Evolutionary conservation across 2,329 filamentous ascomycete genomes (phyloP).

Genomic region (Eutypella sp.): DNA sequence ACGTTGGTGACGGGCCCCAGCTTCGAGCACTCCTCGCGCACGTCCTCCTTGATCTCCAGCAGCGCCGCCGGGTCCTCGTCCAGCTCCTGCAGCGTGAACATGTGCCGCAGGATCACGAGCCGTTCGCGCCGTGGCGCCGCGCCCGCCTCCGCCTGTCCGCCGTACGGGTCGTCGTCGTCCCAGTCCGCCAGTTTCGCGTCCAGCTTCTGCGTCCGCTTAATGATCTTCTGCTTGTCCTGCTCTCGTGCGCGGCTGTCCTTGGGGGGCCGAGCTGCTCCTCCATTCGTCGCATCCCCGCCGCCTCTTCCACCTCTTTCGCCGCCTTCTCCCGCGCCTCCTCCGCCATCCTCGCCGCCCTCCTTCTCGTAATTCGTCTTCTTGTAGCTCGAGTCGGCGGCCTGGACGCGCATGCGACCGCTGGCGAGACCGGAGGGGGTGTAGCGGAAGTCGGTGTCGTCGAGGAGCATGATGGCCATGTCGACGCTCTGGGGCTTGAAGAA

Average conservation of each 20-base stretch:
- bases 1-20: conserved; percentile 87
- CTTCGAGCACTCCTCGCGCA: conserved; percentile 83
- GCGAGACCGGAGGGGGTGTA: conserved; percentile 47
- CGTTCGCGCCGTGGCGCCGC: conserved; percentile 59
- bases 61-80: conserved; percentile 78
- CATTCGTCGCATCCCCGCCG: conserved; percentile 5
- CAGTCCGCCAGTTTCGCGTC: conserved; percentile 91
- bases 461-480: conserved; percentile 71
- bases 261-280: conserved; percentile 7
- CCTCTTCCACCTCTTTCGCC: conserved; percentile 9
- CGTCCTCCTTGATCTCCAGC: conserved; percentile 90
- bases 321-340: conserved; percentile 12
- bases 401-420: conserved; percentile 69
- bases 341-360: conserved; percentile 15
- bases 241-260: conserved; percentile 38
- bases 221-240: conserved; percentile 82
- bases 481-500: conserved; percentile 97
- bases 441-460: conserved; percentile 79
- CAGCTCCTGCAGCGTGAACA: conserved; percentile 85
- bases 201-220: conserved; percentile 84
- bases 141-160: conserved; percentile 40
- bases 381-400: conserved; percentile 83
- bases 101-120: conserved; percentile 81
- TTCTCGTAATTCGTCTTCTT: conserved; percentile 75
- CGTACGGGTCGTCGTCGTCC: conserved; percentile 78